phyloP scores from a whole-genome alignment of 2,329 filamentous ascomycete species.

The Metarhizium brunneum region DNA sequence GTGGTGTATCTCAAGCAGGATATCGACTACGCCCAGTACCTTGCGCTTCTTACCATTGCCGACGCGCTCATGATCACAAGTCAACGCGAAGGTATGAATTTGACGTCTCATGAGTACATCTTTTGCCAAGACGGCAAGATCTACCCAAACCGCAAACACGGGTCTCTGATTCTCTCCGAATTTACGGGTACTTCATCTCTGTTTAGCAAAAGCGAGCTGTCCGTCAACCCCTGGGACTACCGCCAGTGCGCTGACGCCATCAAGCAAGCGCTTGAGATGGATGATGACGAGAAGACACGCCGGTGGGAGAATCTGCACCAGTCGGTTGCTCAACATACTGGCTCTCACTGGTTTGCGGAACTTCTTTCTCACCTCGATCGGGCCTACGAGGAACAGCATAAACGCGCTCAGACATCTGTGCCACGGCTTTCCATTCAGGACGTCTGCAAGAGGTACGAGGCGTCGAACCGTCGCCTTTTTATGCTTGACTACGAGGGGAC shows the following conservation, averaged over 20 bases:
- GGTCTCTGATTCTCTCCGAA: slow-evolving; percentile 84
- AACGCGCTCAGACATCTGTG: slow-evolving; percentile 75
- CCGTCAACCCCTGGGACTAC: slow-evolving; percentile 95
- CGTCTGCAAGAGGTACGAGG: slow-evolving; percentile 57
- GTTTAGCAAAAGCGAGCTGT: slow-evolving; percentile 70
- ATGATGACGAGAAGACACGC: slow-evolving; percentile 58
- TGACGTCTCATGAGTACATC: slow-evolving; percentile 90
- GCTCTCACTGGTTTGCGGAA: slow-evolving; percentile 74
- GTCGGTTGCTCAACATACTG: slow-evolving; percentile 72
- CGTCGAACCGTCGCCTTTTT: slow-evolving; percentile 63
- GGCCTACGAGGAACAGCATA: slow-evolving; percentile 76
- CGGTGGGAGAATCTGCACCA: slow-evolving; percentile 68
- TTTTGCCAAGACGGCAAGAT: slow-evolving; percentile 81
- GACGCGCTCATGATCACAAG: slow-evolving; percentile 92
- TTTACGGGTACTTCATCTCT: slow-evolving; percentile 88
- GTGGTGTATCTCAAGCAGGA: slow-evolving; percentile 93
- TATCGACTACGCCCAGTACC: slow-evolving; percentile 83
- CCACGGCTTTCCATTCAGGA: slow-evolving; percentile 67
- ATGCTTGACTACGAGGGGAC: slow-evolving; percentile 93
- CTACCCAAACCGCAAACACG: slow-evolving; percentile 64
- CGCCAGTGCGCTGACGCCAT: slow-evolving; percentile 80
- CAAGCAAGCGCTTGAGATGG: slow-evolving; percentile 73
- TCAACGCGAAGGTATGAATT: slow-evolving; percentile 93
- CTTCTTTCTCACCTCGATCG: slow-evolving; percentile 62
- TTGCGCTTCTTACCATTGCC: slow-evolving; percentile 82